These are phyloP conservation scores for Diaporthe helianthi DNA, from an alignment of 2,329 filamentous ascomycete genomes.

Conservation along the genomic window DNA sequence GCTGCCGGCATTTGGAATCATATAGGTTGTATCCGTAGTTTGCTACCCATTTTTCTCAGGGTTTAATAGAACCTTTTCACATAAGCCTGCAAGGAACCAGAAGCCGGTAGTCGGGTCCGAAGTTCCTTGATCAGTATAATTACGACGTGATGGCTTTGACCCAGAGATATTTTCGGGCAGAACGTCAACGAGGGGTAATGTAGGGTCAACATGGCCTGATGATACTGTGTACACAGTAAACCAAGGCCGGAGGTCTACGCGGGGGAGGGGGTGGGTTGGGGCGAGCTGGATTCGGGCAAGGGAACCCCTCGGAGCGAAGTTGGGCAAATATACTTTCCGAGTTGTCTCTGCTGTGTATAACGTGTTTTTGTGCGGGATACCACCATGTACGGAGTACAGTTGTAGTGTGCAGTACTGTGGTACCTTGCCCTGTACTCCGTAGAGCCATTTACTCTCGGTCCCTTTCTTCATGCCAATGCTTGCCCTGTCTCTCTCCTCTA, in stretches of 20 bases:
- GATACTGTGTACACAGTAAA: too few relatives aligned
- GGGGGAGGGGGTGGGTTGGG: neutral
- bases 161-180: constrained; percentile 21
- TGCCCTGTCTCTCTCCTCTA: neutral
- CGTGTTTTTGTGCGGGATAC: neutral
- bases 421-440: too few relatives aligned
- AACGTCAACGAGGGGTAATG: constrained; percentile 10
- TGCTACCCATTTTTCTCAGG: constrained; percentile 6
- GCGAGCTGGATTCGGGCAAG: neutral
- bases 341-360: neutral
- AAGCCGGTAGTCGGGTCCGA: constrained; percentile 14
- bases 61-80: constrained; percentile 9
- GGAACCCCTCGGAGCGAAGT: neutral
- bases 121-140: constrained; percentile 10
- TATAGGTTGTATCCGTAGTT: neutral
- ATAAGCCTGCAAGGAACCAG: constrained; percentile 20
- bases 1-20: constrained; percentile 19
- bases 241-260: neutral
- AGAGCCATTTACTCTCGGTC: neutral
- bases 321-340: neutral
- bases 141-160: neutral
- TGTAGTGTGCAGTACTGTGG: too few relatives aligned
- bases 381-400: neutral
- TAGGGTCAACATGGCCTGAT: constrained; percentile 25
- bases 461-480: neutral